phyloP scores from a whole-genome alignment of 805 yeast genomes.

The Candida pseudoglaebosa region DNA sequence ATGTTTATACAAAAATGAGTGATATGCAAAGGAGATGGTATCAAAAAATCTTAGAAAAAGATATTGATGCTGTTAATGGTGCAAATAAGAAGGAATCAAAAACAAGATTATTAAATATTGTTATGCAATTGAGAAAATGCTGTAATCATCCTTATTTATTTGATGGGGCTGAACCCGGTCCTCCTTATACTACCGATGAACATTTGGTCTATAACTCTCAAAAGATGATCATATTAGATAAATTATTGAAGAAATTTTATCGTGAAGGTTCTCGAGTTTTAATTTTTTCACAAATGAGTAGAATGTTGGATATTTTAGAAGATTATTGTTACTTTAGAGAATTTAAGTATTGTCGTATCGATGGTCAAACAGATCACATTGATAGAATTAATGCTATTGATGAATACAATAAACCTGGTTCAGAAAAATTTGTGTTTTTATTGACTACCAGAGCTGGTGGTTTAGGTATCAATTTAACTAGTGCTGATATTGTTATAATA shows the following conservation, averaged over 20 bases:
- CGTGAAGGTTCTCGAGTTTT: slow-evolving; percentile 73
- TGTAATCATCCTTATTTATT: slow-evolving; percentile 82
- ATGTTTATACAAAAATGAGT: slow-evolving; percentile 69
- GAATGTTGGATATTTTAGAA: slow-evolving; percentile 75
- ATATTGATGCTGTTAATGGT: slow-evolving; percentile 83
- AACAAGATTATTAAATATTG: slow-evolving; percentile 72
- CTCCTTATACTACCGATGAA: slow-evolving; percentile 82
- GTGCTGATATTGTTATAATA: slow-evolving; percentile 74
- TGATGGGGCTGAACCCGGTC: slow-evolving; percentile 89
- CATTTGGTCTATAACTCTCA: slow-evolving; percentile 72
- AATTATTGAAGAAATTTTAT: slow-evolving; percentile 55
- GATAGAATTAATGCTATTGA: slow-evolving; percentile 75
- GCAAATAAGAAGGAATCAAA: slow-evolving; percentile 69
- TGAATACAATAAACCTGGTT: slow-evolving; percentile 72
- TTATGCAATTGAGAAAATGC: slow-evolving; percentile 81
- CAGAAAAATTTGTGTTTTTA: slow-evolving; percentile 67
- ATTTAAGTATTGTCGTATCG: slow-evolving; percentile 72
- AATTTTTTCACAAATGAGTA: slow-evolving; percentile 80
- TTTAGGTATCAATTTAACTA: slow-evolving; percentile 74
- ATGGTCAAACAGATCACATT: slow-evolving; percentile 77
- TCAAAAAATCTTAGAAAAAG: slow-evolving; percentile 70
- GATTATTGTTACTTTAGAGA: slow-evolving; percentile 72
- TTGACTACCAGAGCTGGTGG: slow-evolving; percentile 90
- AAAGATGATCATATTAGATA: slow-evolving; percentile 68
- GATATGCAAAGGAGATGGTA: slow-evolving; percentile 81